Evolutionary conservation across 1,139 yeast genomes (phyloP), one percentile per base, ranked within the genome.

Genomic region (Saccharomyces pastorianus): DNA sequence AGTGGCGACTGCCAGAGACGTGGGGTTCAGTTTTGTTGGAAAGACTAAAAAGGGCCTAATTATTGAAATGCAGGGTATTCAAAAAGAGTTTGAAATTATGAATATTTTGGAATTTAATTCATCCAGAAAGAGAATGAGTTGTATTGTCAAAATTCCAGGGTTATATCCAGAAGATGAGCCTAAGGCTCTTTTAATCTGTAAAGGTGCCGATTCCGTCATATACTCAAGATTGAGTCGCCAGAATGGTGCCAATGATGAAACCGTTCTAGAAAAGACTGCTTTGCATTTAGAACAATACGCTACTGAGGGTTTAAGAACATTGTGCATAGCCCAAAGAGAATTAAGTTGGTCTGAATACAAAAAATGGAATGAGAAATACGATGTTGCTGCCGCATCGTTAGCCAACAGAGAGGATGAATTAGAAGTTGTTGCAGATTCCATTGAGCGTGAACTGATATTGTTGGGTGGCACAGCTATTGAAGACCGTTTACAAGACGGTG

Each of bases 401-500:
- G 85, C 82, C 48, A 77, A 86, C 56, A 81, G 98, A 68, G 97
- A 90, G 53, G 89, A 77, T 44, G 75, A 80, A 57, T 80, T 93
- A 75, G 96, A 88, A 58, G 77, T 74, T 54, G 85, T 88, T 56
- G 88, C 91, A 26, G 93, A 90, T 51, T 82, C 83, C 52, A 83
- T 93, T 62, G 99, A 93, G 71, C 77, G 81, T 32, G 83, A 83
- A 46, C 74, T 93, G 63, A 75, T 75, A 14, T 74, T 93, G 56
- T 73, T 93, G 46, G 99, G 99, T 58, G 99, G 98, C 63, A 93
- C 99, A 29, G 99, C 99, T 17, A 93, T 93, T 70, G 99, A 93
- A 70, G 99, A 93, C 72, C 79, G 96, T 64, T 77, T 93, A 56
- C 99, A 93, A 73, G 89, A 84, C 57, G 99, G 98, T 68, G 99